Evolutionary conservation across 352 stramenopile genomes (phyloP).

Genomic region (Phytophthora rubi): DNA sequence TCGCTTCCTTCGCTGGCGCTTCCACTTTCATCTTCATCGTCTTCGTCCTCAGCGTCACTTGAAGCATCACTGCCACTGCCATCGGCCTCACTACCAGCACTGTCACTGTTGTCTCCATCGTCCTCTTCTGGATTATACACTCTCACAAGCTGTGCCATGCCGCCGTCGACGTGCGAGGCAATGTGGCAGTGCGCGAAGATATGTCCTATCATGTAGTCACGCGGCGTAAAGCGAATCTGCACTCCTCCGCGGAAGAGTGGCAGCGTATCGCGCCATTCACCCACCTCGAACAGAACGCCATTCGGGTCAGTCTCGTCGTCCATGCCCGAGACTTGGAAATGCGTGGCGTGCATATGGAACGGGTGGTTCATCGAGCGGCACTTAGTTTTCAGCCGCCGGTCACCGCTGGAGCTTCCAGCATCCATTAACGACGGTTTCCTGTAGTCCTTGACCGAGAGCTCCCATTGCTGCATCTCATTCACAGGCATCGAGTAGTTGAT

Average conservation of each 20-base stretch:
- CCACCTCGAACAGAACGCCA: conserved; percentile 58
- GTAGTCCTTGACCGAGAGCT: conserved; percentile 68
- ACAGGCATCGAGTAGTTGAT: conserved; percentile 77
- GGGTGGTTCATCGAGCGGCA: conserved; percentile 81
- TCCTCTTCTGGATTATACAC: conserved; percentile 35
- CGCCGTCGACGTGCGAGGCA: conserved; percentile 68
- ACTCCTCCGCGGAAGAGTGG: conserved; percentile 70
- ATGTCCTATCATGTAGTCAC: conserved; percentile 66
- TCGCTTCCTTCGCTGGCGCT: conserved; percentile 3
- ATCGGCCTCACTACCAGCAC: not conserved
- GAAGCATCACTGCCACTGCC: conserved; percentile 4
- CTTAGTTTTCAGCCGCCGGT: conserved; percentile 23
- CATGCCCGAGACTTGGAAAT: conserved; percentile 71
- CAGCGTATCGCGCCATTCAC: conserved; percentile 83
- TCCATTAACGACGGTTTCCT: conserved; percentile 41
- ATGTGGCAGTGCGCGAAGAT: conserved; percentile 83
- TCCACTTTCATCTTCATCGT: conserved; percentile 8
- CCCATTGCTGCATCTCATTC: conserved; percentile 73
- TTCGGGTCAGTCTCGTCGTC: conserved; percentile 54
- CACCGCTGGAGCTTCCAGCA: conserved; percentile 17
- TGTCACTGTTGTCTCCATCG: not conserved
- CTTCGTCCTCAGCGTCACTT: conserved; percentile 9
- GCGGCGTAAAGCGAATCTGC: conserved; percentile 71
- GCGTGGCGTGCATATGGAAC: conserved; percentile 82
- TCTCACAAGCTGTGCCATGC: conserved; percentile 79